Evolutionary conservation across 2,329 filamentous ascomycete genomes (phyloP).

Genomic region (Harringtonia aguacate): DNA sequence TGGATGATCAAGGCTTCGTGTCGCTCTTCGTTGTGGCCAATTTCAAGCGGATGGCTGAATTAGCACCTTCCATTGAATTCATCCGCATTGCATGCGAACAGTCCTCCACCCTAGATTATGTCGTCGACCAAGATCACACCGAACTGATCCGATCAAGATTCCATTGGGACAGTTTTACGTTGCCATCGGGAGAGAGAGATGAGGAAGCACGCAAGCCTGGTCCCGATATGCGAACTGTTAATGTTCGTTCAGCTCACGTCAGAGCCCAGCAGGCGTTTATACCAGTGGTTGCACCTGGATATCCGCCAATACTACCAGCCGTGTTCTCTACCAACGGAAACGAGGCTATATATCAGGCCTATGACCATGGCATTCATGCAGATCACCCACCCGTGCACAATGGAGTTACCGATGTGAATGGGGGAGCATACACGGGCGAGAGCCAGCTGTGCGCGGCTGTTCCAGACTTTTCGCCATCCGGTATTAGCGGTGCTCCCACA

Average conservation of each 20-base stretch:
- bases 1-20: slow-evolving; percentile 94
- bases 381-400: slow-evolving; percentile 9
- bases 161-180: slow-evolving; percentile 71
- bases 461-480: slow-evolving; percentile 46
- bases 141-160: slow-evolving; percentile 68
- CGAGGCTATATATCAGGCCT: slow-evolving; percentile 18
- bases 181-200: slow-evolving; percentile 61
- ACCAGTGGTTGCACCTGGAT: slow-evolving; percentile 19
- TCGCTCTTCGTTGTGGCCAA: slow-evolving; percentile 64
- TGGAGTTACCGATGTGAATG: slow-evolving; percentile 27
- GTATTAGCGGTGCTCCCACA: slow-evolving; percentile 10
- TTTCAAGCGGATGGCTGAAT: slow-evolving; percentile 75
- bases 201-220: slow-evolving; percentile 65
- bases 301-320: slow-evolving; percentile 13
- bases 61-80: slow-evolving; percentile 62
- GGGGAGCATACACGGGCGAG: slow-evolving; percentile 26
- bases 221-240: slow-evolving; percentile 20
- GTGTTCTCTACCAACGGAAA: slow-evolving; percentile 16
- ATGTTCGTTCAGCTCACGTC: slow-evolving; percentile 20
- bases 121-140: slow-evolving; percentile 62
- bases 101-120: slow-evolving; percentile 63
- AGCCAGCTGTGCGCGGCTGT: slow-evolving; percentile 51
- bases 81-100: slow-evolving; percentile 66
- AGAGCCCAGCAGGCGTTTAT: slow-evolving; percentile 9
- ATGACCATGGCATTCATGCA: slow-evolving; percentile 5